phyloP scores from a whole-genome alignment of 2,329 filamentous ascomycete genomes.

The Raffaelea albimanens region DNA sequence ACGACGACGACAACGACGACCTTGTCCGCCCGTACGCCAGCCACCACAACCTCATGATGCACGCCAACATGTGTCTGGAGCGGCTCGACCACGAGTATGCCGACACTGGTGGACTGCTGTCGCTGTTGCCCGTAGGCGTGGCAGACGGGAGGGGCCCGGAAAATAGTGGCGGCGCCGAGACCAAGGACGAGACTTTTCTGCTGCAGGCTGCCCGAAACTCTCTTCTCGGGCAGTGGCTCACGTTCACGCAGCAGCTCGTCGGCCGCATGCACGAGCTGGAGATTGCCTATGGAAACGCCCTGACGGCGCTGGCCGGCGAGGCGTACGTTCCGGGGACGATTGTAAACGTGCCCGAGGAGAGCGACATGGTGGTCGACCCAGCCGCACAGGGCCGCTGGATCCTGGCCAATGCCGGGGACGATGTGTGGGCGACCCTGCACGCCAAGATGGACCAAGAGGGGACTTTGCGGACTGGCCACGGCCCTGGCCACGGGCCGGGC shows the following conservation, averaged over 20 bases:
- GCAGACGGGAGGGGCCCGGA: not conserved
- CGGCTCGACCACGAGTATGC: constrained; percentile 50
- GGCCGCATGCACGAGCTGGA: constrained; percentile 49
- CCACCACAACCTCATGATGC: constrained; percentile 41
- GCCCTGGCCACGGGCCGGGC: constrained; percentile 19
- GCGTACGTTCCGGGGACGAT: not conserved
- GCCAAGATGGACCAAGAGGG: constrained; percentile 32
- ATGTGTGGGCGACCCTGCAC: constrained; percentile 37
- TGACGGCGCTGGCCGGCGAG: constrained; percentile 37
- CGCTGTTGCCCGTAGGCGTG: constrained; percentile 34
- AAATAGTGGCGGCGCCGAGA: not conserved
- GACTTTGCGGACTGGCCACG: no score
- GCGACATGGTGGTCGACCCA: constrained; percentile 15
- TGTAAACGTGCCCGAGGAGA: not conserved
- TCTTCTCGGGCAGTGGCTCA: constrained; percentile 48
- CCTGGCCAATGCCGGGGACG: constrained; percentile 44
- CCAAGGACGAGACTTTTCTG: no score
- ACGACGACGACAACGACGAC: not conserved
- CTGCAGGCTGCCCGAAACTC: constrained; percentile 43
- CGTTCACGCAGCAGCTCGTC: constrained; percentile 43
- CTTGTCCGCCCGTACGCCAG: constrained; percentile 29
- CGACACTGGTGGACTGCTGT: constrained; percentile 44
- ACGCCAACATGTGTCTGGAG: constrained; percentile 51
- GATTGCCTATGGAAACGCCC: constrained; percentile 37
- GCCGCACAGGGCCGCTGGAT: constrained; percentile 47